phyloP scores from a whole-genome alignment of 2,329 filamentous ascomycete species.

The Ilyonectria mors-panacis region DNA sequence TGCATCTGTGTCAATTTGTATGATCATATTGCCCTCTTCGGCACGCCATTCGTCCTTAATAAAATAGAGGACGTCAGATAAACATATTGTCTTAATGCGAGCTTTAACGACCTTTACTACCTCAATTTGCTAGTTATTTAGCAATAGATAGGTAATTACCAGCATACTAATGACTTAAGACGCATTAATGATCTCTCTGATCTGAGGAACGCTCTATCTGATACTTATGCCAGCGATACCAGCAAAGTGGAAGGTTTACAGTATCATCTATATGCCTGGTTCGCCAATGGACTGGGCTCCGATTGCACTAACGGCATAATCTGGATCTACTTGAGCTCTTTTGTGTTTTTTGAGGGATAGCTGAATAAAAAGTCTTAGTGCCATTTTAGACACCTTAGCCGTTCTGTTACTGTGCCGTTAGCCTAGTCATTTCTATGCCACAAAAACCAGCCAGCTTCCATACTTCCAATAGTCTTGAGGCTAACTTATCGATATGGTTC shows the following conservation, averaged over 20 bases:
- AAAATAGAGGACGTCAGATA: slow-evolving; percentile 84
- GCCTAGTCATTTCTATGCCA: slow-evolving; percentile 38
- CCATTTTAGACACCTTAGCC: slow-evolving; percentile 84
- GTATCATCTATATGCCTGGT: slow-evolving; percentile 98
- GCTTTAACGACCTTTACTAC: slow-evolving; percentile 93
- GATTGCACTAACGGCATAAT: slow-evolving; percentile 95
- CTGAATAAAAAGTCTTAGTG: slow-evolving; percentile 82
- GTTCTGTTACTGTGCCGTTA: slow-evolving; percentile 71
- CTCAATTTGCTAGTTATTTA: slow-evolving; percentile 80
- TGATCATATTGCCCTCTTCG: slow-evolving; percentile 80
- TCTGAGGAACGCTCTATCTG: slow-evolving; percentile 98
- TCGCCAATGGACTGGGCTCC: slow-evolving; percentile 98
- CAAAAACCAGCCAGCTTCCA: slow-evolving; percentile 68
- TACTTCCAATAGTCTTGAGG: slow-evolving; percentile 71
- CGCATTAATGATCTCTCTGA: slow-evolving; percentile 99
- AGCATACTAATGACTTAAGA: slow-evolving; percentile 95
- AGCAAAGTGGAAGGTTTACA: slow-evolving; percentile 99
- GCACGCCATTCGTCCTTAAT: slow-evolving; percentile 92
- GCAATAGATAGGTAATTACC: slow-evolving; percentile 88
- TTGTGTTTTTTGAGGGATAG: slow-evolving; percentile 92
- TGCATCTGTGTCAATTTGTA: slow-evolving; percentile 85
- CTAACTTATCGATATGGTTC: slow-evolving; percentile 77
- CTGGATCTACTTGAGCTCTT: slow-evolving; percentile 91
- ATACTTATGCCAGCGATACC: slow-evolving; percentile 99
- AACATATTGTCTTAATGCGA: slow-evolving; percentile 93